phyloP scores from a whole-genome alignment of 2,329 filamentous ascomycete genomes.

The Neofusicoccum cordaticola region DNA sequence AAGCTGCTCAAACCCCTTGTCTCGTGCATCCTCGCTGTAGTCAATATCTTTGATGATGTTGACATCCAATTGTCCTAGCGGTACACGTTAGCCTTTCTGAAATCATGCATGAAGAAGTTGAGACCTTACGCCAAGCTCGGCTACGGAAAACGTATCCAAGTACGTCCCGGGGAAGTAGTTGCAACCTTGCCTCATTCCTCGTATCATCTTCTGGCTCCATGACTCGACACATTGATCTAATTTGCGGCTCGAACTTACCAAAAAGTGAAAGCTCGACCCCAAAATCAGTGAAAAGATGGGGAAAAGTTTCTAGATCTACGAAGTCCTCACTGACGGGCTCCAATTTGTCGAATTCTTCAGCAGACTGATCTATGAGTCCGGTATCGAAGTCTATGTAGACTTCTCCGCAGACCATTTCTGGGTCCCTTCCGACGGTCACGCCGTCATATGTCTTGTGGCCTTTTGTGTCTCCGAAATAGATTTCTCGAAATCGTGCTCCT shows the following conservation, averaged over 20 bases:
- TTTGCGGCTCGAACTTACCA: background rate
- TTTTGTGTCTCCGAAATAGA: background rate
- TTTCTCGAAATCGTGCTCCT: background rate
- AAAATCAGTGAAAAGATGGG: too few relatives aligned
- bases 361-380: background rate
- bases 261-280: too few relatives aligned
- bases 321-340: too few relatives aligned
- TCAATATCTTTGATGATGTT: constrained; percentile 17
- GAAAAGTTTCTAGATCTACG: too few relatives aligned
- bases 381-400: constrained; percentile 18
- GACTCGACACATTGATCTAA: background rate
- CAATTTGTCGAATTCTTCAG: too few relatives aligned
- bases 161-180: constrained; percentile 8
- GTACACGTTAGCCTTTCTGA: background rate
- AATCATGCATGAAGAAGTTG: background rate
- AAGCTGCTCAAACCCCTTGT: constrained; percentile 21
- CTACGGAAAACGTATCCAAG: constrained; percentile 17
- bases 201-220: background rate
- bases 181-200: background rate
- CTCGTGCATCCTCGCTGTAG: background rate
- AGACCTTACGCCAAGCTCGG: constrained; percentile 15
- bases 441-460: constrained; percentile 19
- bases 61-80: constrained; percentile 9
- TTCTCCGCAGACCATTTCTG: constrained; percentile 19
- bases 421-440: background rate